Evolutionary conservation across 306 rosid genomes (phyloP).

Genomic region (Cucurbita moschata): DNA sequence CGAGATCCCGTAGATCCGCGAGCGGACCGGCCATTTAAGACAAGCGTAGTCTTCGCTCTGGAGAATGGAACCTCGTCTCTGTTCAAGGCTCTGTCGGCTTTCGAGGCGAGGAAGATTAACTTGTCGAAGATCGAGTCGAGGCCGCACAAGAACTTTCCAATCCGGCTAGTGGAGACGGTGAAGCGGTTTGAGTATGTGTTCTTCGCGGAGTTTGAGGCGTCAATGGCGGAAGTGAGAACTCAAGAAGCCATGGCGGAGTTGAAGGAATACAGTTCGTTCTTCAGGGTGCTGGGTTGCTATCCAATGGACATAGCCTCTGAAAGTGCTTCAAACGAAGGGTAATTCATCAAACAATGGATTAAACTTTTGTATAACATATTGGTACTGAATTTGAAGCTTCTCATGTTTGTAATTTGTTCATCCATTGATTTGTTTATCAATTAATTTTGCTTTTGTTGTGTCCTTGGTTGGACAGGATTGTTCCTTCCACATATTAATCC

Average conservation of each 20-base stretch:
- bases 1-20: constrained; percentile 71
- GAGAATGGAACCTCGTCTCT: constrained; percentile 78
- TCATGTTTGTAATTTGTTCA: no score
- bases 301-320: constrained; percentile 77
- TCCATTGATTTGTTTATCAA: no score
- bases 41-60: constrained; percentile 86
- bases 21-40: constrained; percentile 61
- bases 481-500: no score
- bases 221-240: constrained; percentile 76
- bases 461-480: no score
- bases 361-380: background rate
- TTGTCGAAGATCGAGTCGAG: constrained; percentile 84
- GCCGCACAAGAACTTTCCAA: constrained; percentile 85
- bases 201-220: constrained; percentile 84
- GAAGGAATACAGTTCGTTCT: constrained; percentile 83
- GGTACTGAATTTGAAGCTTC: no score
- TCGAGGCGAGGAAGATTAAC: constrained; percentile 67
- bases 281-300: constrained; percentile 80
- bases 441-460: no score
- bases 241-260: constrained; percentile 86
- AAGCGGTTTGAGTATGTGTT: constrained; percentile 86
- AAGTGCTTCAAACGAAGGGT: background rate
- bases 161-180: constrained; percentile 59
- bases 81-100: constrained; percentile 74
- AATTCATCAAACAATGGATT: background rate